A percentile compares a stretch with the other conserved stretches of the same genome.
phyloP scores from a whole-genome alignment of 2,329 filamentous ascomycete genomes.

The Sporothrix dimorphospora region DNA sequence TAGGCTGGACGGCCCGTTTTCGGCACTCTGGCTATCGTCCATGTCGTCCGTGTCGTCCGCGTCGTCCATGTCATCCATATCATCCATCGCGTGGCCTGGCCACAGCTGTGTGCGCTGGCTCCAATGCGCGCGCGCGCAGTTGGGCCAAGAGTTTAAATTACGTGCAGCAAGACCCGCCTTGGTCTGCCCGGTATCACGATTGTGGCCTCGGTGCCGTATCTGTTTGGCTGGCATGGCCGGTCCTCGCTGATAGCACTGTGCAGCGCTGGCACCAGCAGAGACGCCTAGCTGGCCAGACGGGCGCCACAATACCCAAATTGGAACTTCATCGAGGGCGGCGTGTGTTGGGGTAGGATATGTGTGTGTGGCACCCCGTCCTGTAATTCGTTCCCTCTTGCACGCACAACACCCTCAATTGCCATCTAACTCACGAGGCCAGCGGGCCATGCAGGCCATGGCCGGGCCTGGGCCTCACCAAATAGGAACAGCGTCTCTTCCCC shows the following conservation, averaged over 20 bases:
- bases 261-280: not conserved
- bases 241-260: not conserved
- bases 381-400: conserved; percentile 15
- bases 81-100: not conserved
- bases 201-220: conserved; percentile 7
- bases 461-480: conserved; percentile 8
- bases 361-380: conserved; percentile 12
- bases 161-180: conserved; percentile 28
- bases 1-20: conserved; percentile 5
- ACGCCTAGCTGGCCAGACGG: not conserved
- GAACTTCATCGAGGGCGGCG: not conserved
- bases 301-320: conserved; percentile 1
- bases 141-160: conserved; percentile 14
- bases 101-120: conserved; percentile 5
- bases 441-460: not conserved
- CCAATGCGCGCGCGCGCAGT: not conserved
- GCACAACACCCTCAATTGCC: not conserved
- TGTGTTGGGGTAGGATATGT: not conserved
- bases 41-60: too few species aligned
- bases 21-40: not conserved
- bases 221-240: conserved; percentile 13
- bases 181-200: conserved; percentile 6
- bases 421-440: conserved; percentile 3
- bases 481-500: conserved; percentile 2
- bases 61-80: not conserved